These are phyloP conservation scores for Hymenoscyphus infarciens DNA, from an alignment of 2,329 filamentous ascomycete species.

Conservation along the genomic window DNA sequence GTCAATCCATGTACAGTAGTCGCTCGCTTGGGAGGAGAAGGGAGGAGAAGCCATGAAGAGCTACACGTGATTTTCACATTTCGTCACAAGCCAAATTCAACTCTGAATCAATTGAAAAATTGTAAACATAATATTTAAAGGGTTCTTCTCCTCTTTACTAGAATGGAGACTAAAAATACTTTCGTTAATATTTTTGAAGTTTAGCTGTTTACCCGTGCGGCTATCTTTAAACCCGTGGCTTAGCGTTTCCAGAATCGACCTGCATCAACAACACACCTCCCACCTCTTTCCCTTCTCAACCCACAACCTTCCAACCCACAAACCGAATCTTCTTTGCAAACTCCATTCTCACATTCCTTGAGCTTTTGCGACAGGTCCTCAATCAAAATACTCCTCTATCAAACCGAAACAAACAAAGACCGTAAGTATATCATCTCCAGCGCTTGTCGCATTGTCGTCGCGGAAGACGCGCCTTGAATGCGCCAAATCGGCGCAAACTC, in stretches of 20 bases:
- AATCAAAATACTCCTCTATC: not conserved
- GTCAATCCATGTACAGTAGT: not conserved
- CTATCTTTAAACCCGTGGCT: constrained; percentile 16
- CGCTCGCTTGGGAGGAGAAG: not conserved
- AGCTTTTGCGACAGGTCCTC: constrained; percentile 19
- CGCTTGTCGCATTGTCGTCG: constrained; percentile 21
- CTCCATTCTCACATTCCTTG: constrained; percentile 10
- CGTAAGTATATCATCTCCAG: constrained; percentile 28
- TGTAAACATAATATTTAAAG: not conserved
- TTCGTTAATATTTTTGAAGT: constrained; percentile 14
- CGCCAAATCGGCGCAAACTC: constrained; percentile 25
- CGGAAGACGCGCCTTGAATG: constrained; percentile 28
- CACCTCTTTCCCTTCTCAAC: constrained; percentile 16
- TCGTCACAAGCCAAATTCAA: not conserved
- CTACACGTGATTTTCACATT: not conserved
- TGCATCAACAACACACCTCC: constrained; percentile 27
- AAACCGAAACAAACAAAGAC: constrained; percentile 14
- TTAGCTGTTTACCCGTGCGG: constrained; percentile 22
- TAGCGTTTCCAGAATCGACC: constrained; percentile 17
- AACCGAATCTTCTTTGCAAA: constrained; percentile 16
- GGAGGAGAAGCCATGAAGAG: not conserved
- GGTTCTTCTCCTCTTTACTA: not conserved
- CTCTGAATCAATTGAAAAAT: not conserved
- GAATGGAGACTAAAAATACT: constrained; percentile 9
- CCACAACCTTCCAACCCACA: constrained; percentile 24